A percentile compares a stretch with the other conserved stretches of the same genome.
Evolutionary conservation across 371 early-diverging fungal genomes (phyloP).

Genomic region (Rhizopus delemar): DNA sequence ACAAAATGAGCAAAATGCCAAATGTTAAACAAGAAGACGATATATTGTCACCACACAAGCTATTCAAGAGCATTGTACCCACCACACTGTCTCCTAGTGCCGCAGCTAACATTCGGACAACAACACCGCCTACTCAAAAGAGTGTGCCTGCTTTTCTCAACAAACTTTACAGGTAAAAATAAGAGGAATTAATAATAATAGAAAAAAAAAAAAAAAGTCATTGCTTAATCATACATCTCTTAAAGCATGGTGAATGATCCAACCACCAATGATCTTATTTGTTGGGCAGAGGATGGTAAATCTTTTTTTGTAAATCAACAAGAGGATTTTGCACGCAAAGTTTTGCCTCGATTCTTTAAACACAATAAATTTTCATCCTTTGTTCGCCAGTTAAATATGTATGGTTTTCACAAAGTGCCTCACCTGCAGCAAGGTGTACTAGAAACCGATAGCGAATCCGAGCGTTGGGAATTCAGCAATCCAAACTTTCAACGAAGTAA

Average conservation of each 20-base stretch:
- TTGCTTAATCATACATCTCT: background rate
- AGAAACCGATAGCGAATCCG: conserved; percentile 60
- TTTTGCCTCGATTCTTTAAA: conserved; percentile 88
- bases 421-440: conserved; percentile 79
- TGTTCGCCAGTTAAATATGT: conserved; percentile 95
- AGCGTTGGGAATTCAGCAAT: conserved; percentile 61
- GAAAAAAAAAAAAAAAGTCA: too few species aligned
- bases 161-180: conserved; percentile 76
- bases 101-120: background rate
- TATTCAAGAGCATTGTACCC: background rate
- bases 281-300: conserved; percentile 77
- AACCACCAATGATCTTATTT: conserved; percentile 68
- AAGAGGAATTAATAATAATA: conserved; percentile 7
- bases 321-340: conserved; percentile 81
- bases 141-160: conserved; percentile 86
- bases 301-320: conserved; percentile 71
- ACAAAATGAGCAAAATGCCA: background rate
- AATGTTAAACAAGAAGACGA: background rate
- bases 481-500: conserved; percentile 59
- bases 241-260: conserved; percentile 74
- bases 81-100: background rate
- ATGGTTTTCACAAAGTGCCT: conserved; percentile 83
- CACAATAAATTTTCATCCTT: conserved; percentile 92
- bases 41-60: background rate
- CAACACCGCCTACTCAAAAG: conserved; percentile 24